Conservation (phyloP, 2,329 filamentous ascomycete genomes). For the Ophiobolus disseminans region DNA sequence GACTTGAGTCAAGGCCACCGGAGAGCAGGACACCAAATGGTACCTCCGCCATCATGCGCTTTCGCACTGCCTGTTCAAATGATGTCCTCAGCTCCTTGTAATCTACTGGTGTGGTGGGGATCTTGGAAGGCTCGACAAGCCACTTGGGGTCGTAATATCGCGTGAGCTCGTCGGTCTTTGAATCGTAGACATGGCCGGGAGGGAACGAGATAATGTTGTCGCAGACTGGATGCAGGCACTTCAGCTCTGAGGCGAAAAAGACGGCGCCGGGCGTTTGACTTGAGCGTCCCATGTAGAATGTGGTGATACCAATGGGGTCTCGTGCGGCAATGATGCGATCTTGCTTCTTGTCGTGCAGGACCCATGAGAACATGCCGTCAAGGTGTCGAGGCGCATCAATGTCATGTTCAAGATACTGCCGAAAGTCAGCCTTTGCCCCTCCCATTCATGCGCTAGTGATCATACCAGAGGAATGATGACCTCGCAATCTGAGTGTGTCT, state of each 20-base stretch:
- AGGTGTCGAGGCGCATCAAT: slow-evolving; percentile 91
- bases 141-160: slow-evolving; percentile 92
- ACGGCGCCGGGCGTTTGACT: slow-evolving; percentile 82
- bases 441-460: slow-evolving; percentile 12
- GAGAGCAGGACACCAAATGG: slow-evolving; percentile 96
- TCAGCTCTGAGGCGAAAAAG: slow-evolving; percentile 97
- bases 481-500: slow-evolving; percentile 98
- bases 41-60: slow-evolving; percentile 98
- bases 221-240: slow-evolving; percentile 90
- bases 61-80: slow-evolving; percentile 89
- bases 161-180: slow-evolving; percentile 81
- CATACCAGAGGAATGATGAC: slow-evolving; percentile 95
- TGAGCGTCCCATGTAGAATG: slow-evolving; percentile 92
- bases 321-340: slow-evolving; percentile 92
- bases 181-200: slow-evolving; percentile 95
- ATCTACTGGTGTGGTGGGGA: slow-evolving; percentile 82
- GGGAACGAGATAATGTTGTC: slow-evolving; percentile 95
- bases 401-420: slow-evolving; percentile 87
- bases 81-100: slow-evolving; percentile 80
- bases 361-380: slow-evolving; percentile 99
- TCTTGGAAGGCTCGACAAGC: slow-evolving; percentile 79
- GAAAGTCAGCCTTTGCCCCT: slow-evolving; percentile 23
- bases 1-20: slow-evolving; percentile 91
- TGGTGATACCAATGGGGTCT: slow-evolving; percentile 96
- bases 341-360: slow-evolving; percentile 93